Evolutionary conservation across 2,329 filamentous ascomycete genomes (phyloP).

Genomic region (Neofusicoccum ribis): DNA sequence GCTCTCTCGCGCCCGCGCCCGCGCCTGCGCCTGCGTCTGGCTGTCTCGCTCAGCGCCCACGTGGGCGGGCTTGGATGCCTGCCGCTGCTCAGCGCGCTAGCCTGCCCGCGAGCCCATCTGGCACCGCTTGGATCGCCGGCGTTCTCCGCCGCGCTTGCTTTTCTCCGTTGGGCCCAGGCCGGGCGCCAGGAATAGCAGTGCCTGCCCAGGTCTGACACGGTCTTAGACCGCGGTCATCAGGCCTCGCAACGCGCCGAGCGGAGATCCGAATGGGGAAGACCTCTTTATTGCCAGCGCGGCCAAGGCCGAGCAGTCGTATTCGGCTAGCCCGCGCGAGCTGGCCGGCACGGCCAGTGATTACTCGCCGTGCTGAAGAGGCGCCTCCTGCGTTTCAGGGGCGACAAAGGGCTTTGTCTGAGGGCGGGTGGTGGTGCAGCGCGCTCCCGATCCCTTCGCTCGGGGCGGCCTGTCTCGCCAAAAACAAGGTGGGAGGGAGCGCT

Average conservation of each 20-base stretch:
- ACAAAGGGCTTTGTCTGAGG: conserved; percentile 16
- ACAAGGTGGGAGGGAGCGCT: background rate
- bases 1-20: no score
- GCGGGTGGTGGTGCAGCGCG: conserved; percentile 9
- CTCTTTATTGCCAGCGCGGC: conserved; percentile 18
- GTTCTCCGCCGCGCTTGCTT: conserved; percentile 18
- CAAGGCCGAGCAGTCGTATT: conserved; percentile 15
- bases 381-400: background rate
- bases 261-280: conserved; percentile 20
- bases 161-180: conserved; percentile 11
- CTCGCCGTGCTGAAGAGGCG: background rate
- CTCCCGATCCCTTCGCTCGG: conserved; percentile 5
- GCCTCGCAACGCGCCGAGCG: conserved; percentile 19
- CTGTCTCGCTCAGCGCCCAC: conserved; percentile 12
- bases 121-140: conserved; percentile 8
- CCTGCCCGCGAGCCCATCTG: background rate
- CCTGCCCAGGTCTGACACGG: conserved; percentile 14
- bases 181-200: conserved; percentile 8
- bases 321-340: conserved; percentile 7
- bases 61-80: conserved; percentile 12
- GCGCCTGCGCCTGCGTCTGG: background rate
- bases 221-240: conserved; percentile 20
- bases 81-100: conserved; percentile 11
- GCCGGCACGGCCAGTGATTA: background rate
- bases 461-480: conserved; percentile 5